Evolutionary conservation across 1,284 basidiomycete species (phyloP).

Genomic region (Hortiboletus rubellus): DNA sequence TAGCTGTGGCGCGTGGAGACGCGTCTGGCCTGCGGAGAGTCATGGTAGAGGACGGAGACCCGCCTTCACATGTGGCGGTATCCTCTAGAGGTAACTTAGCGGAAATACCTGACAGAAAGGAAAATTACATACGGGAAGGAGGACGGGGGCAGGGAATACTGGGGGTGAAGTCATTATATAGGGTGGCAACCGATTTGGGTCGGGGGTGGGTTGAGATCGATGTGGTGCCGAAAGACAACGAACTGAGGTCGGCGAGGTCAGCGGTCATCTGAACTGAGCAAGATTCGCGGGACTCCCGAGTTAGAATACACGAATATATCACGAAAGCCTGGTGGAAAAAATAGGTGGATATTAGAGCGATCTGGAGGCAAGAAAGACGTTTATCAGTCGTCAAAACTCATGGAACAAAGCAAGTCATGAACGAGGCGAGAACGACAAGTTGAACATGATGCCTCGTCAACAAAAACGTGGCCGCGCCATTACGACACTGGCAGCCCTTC

Average conservation of each 20-base stretch:
- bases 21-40: constrained; percentile 33
- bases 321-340: constrained; percentile 6
- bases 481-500: constrained; percentile 21
- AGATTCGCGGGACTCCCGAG: background rate
- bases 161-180: constrained; percentile 23
- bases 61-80: constrained; percentile 8
- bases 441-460: constrained; percentile 24
- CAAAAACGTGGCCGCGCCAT: constrained; percentile 24
- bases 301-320: constrained; percentile 24
- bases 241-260: constrained; percentile 18
- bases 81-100: constrained; percentile 16
- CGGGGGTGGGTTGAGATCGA: constrained; percentile 9
- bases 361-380: constrained; percentile 19
- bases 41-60: constrained; percentile 34
- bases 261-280: constrained; percentile 24
- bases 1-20: constrained; percentile 15
- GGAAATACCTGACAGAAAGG: constrained; percentile 2
- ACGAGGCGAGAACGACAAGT: constrained; percentile 25
- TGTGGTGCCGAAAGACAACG: constrained; percentile 17
- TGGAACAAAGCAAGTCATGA: constrained; percentile 30
- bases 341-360: constrained; percentile 7
- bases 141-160: background rate
- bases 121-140: constrained; percentile 25
- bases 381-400: constrained; percentile 32
- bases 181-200: constrained; percentile 13